phyloP scores from a whole-genome alignment of 805 yeast genomes.

The Dipodascopsis tothii region DNA sequence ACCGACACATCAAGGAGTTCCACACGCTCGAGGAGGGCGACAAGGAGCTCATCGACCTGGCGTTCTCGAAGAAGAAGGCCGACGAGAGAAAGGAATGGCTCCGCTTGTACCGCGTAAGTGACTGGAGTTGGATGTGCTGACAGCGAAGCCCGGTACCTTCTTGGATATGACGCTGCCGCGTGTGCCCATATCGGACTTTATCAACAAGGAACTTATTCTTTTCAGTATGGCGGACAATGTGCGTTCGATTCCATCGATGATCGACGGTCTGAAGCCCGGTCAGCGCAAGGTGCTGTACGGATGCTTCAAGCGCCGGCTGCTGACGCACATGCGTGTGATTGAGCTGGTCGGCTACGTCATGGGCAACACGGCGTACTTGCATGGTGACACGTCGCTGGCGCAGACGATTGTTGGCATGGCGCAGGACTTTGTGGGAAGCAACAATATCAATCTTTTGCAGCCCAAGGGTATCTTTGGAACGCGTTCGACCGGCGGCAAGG shows the following conservation, averaged over 20 bases:
- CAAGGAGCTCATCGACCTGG: constrained; percentile 71
- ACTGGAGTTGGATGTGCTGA: not conserved
- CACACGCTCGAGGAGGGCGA: constrained; percentile 72
- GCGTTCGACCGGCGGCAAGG: constrained; percentile 94
- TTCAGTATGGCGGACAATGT: constrained; percentile 96
- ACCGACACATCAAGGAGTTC: constrained; percentile 77
- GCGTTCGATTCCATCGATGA: constrained; percentile 85
- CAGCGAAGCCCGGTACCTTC: constrained; percentile 67
- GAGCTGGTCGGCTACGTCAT: constrained; percentile 85
- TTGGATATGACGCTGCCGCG: constrained; percentile 66
- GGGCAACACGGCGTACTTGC: constrained; percentile 88
- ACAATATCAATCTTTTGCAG: constrained; percentile 71
- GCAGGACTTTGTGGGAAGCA: constrained; percentile 88
- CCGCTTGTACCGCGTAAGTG: constrained; percentile 50
- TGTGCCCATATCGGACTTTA: constrained; percentile 88
- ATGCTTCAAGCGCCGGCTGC: constrained; percentile 72
- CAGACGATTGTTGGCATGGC: constrained; percentile 92
- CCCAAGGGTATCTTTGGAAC: constrained; percentile 97
- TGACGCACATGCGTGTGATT: constrained; percentile 76
- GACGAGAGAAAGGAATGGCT: constrained; percentile 98
- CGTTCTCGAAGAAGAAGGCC: constrained; percentile 89
- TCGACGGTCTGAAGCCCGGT: constrained; percentile 95
- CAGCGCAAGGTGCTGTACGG: constrained; percentile 90
- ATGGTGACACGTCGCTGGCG: constrained; percentile 81
- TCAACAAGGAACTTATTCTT: constrained; percentile 86